Base-by-base conservation (phyloP, 73 alveolate genomes). In the Stentor coeruleus region DNA sequence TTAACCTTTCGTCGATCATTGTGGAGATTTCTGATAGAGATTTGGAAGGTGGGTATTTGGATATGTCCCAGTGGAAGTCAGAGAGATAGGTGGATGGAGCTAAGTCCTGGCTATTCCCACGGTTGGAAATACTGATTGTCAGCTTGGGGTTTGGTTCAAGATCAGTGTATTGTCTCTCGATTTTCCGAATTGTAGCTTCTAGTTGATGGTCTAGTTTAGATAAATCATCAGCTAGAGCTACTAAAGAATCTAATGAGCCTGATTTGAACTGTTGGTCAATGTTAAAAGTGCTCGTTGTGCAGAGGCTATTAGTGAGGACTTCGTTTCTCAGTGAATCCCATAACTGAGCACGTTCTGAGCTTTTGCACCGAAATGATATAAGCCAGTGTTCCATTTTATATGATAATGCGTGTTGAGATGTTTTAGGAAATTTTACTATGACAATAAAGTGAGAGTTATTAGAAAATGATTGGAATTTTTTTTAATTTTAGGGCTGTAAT, bases 211-310 rank as follows among this genome's bases (percentile, higher is more conserved):
- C 95, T 30, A 90, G 85, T 59, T 87, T 86, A 11, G 14, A 74
- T 30, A 90, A 59, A 31, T 89, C 86, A 57, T 90, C 95, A 35
- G 90, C 88, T 74, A 90, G 86, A 55, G 88, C 89, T 85, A 90
- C 82, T 59, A 90, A 81, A 36, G 35, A 72, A 59, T 90, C 93
- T 35, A 89, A 75, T 20, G 95, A 86, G 14, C 92, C 95, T 15
- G 86, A 40, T 83, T 89, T 89, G 83, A 89, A 87, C 26, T 75
- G 79, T 33, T 2, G 79, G 79, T 20, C 79, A 26, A 66, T 66
- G n/a, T 20, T 20, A 33, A 20, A 66, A 26, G 41, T 66, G 79
- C 11, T 14, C 79, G n/a, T 31, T 66, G 20, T 40, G 40, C n/a
- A 66, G 42, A 1, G 79, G 79, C 39, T 26, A 26, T 2, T 20